Evolutionary conservation across 176 grass and related monocot species (phyloP).

Genomic region (Carex cristatella): DNA sequence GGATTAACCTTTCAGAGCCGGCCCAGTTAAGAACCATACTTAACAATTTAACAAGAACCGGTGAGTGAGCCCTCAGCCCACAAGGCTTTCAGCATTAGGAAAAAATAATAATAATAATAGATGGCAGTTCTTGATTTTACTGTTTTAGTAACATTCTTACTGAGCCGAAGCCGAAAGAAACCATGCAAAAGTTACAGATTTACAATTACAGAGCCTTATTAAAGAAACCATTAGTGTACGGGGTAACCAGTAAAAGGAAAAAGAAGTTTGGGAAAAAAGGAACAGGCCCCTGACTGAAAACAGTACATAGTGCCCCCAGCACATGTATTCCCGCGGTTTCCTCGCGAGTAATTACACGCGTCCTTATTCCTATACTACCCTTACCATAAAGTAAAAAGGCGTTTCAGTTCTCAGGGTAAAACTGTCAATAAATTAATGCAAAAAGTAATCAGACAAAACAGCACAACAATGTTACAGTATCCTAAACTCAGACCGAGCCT

Average conservation of each 20-base stretch:
- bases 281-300: background rate
- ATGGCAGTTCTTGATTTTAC: background rate
- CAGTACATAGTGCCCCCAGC: background rate
- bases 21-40: background rate
- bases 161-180: background rate
- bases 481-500: background rate
- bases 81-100: background rate
- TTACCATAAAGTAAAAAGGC: background rate
- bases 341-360: background rate
- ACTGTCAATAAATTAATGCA: background rate
- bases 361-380: background rate
- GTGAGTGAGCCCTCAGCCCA: background rate
- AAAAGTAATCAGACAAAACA: slow-evolving; percentile 8
- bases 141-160: background rate
- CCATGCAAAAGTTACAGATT: background rate
- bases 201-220: background rate
- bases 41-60: background rate
- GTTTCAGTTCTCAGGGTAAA: background rate
- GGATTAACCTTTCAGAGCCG: background rate
- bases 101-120: background rate
- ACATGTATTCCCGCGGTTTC: background rate
- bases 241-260: background rate
- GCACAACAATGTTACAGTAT: background rate
- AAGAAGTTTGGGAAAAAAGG: background rate
- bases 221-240: background rate